These are phyloP conservation scores for Phylloporus scabripes DNA, from an alignment of 768 basidiomycete species.

Conservation along the genomic window DNA sequence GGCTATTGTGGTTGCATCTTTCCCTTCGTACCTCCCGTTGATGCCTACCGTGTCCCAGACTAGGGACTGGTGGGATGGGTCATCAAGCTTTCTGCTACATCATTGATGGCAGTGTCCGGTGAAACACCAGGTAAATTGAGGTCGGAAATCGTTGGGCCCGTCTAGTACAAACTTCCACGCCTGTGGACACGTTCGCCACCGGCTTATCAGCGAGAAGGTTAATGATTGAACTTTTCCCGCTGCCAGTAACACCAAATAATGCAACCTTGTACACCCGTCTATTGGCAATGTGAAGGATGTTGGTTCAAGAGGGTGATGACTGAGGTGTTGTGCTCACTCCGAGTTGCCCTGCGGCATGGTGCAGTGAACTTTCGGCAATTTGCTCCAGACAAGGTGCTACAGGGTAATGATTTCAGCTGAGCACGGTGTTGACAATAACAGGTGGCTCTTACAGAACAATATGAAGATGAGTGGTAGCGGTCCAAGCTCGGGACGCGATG, in stretches of 20 bases:
- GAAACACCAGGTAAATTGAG: slow-evolving; percentile 17
- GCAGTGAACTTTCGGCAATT: neutral
- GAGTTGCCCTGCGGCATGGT: slow-evolving; percentile 9
- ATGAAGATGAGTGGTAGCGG: neutral
- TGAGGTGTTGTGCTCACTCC: slow-evolving; percentile 12
- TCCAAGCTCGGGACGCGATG: neutral
- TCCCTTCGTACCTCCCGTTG: slow-evolving; percentile 12
- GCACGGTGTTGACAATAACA: neutral
- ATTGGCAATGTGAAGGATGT: slow-evolving; percentile 2
- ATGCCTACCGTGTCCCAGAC: slow-evolving; percentile 33
- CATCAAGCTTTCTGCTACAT: slow-evolving; percentile 8
- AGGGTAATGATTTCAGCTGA: neutral
- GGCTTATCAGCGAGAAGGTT: slow-evolving; percentile 25
- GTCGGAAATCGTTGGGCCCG: slow-evolving; percentile 19
- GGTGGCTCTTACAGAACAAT: slow-evolving; percentile 5
- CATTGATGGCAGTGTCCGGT: neutral
- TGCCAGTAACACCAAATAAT: slow-evolving; percentile 25
- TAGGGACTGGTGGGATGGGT: slow-evolving; percentile 13
- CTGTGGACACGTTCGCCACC: slow-evolving; percentile 26
- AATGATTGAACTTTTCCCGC: slow-evolving; percentile 29
- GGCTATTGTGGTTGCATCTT: slow-evolving; percentile 9
- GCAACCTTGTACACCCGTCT: slow-evolving; percentile 23
- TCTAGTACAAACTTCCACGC: slow-evolving; percentile 32
- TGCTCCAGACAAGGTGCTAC: neutral
- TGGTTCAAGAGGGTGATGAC: neutral